Evolutionary conservation across 75 land plant genomes (phyloP), one percentile per base, ranked within the genome.

Genomic region (Picea sitchensis): DNA sequence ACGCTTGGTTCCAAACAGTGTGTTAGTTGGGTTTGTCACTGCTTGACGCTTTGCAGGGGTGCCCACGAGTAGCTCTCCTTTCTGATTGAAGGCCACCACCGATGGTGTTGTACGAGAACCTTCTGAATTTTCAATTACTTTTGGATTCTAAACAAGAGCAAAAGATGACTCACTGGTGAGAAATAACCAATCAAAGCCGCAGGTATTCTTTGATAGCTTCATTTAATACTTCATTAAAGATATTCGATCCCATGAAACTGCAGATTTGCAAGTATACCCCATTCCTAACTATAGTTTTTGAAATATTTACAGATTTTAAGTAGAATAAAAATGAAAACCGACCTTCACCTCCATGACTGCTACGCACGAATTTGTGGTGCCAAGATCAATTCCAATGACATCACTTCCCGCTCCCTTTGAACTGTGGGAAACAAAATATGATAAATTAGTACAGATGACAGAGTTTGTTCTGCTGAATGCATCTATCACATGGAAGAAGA

Each of bases 31-130:
- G 65, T 91, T 91, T 41, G 91, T 91, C 59, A 91, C 91, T 9
- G 90, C 89, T 78, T 91, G 91, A 32, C 89, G 84, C 57, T 91
- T 91, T 44, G 91, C 91, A 44, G 91, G 91, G 14, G 87, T 89
- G 31, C 93, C 93, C 0, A 89, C 91, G 31, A 91, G 84, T 0
- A 86, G 80, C 81, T 91, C 93, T 18, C 90, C 91, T 62, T 89
- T 87, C 56, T 65, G 81, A 57, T 59, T 87, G 58, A 89, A 91
- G 31, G 93, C 93, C 81, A 91, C 87, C 17, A 91, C 90, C 14
- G 93, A 91, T n/a, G 93, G 93, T 65, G 91, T 89, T n/a, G 91
- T 91, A 34, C 91, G 61, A 18, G 89, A 76, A 0, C 91, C 93
- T 77, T 91, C 93, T 21, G 90, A 59, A 69, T 89, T 91, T 76